A percentile compares a stretch with the other conserved stretches of the same genome.
phyloP scores from a whole-genome alignment of 2,329 filamentous ascomycete genomes.

The Fusarium chaquense region DNA sequence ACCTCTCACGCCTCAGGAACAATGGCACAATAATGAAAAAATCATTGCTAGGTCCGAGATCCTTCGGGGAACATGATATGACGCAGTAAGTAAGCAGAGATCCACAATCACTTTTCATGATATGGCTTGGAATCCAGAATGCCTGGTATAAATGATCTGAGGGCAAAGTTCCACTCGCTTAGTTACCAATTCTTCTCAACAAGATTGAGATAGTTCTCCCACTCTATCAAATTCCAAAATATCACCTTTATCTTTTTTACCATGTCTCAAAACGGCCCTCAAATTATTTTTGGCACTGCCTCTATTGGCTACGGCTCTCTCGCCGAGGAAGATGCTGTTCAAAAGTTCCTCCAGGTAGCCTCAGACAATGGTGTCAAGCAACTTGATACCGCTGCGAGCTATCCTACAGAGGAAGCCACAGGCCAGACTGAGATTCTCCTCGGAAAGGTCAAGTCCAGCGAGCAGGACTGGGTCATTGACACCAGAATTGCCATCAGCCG shows the following conservation, averaged over 20 bases:
- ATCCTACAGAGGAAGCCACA: neutral
- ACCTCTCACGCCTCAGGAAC: neutral
- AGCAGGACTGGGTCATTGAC: neutral
- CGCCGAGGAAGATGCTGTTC: neutral
- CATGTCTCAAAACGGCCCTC: neutral
- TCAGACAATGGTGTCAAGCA: neutral
- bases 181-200: neutral
- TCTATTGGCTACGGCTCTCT: neutral
- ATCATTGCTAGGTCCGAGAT: neutral
- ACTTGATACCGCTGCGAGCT: neutral
- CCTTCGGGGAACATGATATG: neutral
- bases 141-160: neutral
- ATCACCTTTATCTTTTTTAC: neutral
- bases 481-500: neutral
- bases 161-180: neutral
- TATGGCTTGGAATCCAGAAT: neutral
- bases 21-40: neutral
- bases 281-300: neutral
- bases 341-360: neutral
- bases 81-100: neutral
- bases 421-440: neutral
- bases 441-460: neutral
- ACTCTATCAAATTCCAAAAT: neutral
- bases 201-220: neutral
- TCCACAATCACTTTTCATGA: neutral